phyloP scores from a whole-genome alignment of 257 asterid genomes.

The Mentha longifolia region DNA sequence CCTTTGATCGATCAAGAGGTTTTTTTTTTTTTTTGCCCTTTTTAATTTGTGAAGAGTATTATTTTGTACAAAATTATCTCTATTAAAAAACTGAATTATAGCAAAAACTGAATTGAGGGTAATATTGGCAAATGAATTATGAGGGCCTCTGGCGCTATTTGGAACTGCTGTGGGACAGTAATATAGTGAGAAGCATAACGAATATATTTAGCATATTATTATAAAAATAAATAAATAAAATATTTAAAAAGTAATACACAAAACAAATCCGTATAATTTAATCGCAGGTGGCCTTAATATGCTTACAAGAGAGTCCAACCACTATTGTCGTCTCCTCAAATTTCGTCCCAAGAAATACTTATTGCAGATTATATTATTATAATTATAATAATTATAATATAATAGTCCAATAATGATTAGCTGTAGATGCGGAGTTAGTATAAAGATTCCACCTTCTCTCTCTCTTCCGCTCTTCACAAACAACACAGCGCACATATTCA shows the following conservation, averaged over 20 bases:
- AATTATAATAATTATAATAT: not conserved
- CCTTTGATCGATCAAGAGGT: not conserved
- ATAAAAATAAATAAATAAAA: not conserved
- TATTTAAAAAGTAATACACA: not conserved
- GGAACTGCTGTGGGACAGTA: not conserved
- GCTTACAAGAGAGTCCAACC: not conserved
- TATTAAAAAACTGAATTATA: too few species aligned
- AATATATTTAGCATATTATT: conserved; percentile 8
- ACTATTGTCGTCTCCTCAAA: conserved; percentile 8
- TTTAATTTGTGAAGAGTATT: too few species aligned
- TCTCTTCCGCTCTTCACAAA: not conserved
- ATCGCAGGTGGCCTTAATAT: conserved; percentile 1
- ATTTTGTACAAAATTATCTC: too few species aligned
- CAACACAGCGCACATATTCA: not conserved
- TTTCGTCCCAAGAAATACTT: conserved; percentile 11
- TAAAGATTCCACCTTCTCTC: conserved; percentile 8
- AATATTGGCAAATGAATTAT: not conserved
- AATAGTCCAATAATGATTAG: conserved; percentile 36
- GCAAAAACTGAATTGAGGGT: not conserved
- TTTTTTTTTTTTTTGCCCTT: too few species aligned
- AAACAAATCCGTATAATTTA: not conserved
- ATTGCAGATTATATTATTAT: not conserved
- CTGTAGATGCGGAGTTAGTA: conserved; percentile 26
- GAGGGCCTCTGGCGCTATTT: not conserved
- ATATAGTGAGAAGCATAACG: not conserved